phyloP scores from a whole-genome alignment of 139 green algal genomes.

The Chlamydomonas sphaeroides region DNA sequence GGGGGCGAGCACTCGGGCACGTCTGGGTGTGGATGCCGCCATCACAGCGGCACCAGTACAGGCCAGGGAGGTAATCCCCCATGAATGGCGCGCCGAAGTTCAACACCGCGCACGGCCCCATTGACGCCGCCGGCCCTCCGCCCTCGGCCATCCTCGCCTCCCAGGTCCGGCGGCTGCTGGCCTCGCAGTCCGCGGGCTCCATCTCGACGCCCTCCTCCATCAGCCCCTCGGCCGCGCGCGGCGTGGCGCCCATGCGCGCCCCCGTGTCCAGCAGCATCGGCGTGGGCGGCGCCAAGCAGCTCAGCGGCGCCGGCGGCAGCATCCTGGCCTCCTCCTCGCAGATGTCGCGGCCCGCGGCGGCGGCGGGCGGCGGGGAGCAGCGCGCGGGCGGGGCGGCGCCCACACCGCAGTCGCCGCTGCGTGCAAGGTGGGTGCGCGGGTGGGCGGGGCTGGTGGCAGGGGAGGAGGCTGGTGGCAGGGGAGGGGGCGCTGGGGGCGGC shows the following conservation, averaged over 20 bases:
- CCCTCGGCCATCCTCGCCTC: background rate
- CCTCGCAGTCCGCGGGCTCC: constrained; percentile 35
- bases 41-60: too few relatives aligned
- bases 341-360: background rate
- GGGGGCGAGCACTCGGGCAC: too few relatives aligned
- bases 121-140: too few relatives aligned
- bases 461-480: too few relatives aligned
- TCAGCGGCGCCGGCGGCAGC: constrained; percentile 20
- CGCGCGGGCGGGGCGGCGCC: background rate
- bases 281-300: constrained; percentile 17
- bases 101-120: too few relatives aligned
- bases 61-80: too few relatives aligned
- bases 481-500: too few relatives aligned
- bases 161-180: constrained; percentile 47
- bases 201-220: background rate
- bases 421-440: constrained; percentile 2
- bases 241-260: background rate
- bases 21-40: too few relatives aligned
- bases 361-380: background rate
- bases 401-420: constrained; percentile 21
- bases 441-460: background rate
- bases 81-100: too few relatives aligned
- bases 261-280: constrained; percentile 29
- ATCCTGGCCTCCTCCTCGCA: background rate
- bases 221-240: background rate